These are phyloP conservation scores for Colletotrichum echinochloae DNA, from an alignment of 2,329 filamentous ascomycete species.

Conservation along the genomic window DNA sequence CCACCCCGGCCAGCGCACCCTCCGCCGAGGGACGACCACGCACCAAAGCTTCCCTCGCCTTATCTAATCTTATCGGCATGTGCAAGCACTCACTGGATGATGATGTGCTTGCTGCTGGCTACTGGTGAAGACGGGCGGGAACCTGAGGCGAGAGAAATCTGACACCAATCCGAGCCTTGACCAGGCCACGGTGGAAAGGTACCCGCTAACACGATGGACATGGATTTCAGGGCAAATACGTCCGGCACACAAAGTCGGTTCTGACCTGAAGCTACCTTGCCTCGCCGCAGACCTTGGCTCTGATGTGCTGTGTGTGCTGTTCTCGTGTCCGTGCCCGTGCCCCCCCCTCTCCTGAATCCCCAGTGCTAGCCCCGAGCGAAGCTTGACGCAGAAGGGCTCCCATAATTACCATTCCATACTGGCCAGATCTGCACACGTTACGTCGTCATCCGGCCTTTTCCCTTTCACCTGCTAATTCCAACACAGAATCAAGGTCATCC, in stretches of 20 bases:
- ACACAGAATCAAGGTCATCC: constrained; percentile 35
- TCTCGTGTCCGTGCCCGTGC: constrained; percentile 41
- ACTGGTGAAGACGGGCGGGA: background rate
- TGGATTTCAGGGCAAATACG: constrained; percentile 38
- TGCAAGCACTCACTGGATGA: constrained; percentile 3
- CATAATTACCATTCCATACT: constrained; percentile 38
- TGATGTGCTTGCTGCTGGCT: background rate
- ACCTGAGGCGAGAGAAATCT: constrained; percentile 15
- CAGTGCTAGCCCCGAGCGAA: constrained; percentile 37
- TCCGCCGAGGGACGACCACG: background rate
- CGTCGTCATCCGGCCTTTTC: constrained; percentile 41
- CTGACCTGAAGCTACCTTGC: constrained; percentile 9
- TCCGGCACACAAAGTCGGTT: constrained; percentile 33
- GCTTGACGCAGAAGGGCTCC: constrained; percentile 41
- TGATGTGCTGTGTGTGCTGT: background rate
- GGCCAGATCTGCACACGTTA: constrained; percentile 42
- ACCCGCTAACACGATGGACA: constrained; percentile 38
- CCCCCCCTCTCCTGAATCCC: constrained; percentile 42
- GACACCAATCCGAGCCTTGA: constrained; percentile 31
- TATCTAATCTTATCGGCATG: constrained; percentile 17
- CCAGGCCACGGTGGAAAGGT: constrained; percentile 11
- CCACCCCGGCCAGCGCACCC: constrained; percentile 10
- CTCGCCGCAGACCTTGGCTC: background rate
- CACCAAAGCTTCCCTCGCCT: background rate
- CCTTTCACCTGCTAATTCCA: constrained; percentile 42